These are phyloP conservation scores for Escovopsis weberi DNA, from an alignment of 2,329 filamentous ascomycete species.

Conservation along the genomic window DNA sequence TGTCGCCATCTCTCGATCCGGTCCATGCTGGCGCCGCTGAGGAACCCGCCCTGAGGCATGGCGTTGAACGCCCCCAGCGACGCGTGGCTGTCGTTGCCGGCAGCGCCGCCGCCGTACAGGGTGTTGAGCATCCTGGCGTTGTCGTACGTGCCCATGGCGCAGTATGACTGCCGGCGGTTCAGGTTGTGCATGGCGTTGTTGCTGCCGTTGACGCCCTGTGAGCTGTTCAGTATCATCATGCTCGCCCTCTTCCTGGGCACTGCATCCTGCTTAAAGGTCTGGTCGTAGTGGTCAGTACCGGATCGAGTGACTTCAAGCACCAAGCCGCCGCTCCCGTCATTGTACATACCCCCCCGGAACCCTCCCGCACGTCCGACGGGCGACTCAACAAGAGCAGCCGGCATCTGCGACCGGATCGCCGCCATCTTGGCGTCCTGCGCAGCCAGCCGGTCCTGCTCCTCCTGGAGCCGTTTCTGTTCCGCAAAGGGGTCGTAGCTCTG, in stretches of 20 bases:
- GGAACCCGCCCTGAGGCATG: conserved; percentile 13
- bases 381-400: conserved; percentile 21
- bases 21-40: conserved; percentile 16
- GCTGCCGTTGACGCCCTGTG: conserved; percentile 8
- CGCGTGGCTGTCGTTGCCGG: conserved; percentile 15
- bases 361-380: conserved; percentile 25
- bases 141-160: conserved; percentile 13
- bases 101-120: conserved; percentile 9
- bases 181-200: conserved; percentile 10
- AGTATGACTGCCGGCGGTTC: conserved; percentile 13
- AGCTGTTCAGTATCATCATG: conserved; percentile 1
- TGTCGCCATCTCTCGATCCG: conserved; percentile 30
- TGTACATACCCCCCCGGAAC: conserved; percentile 38
- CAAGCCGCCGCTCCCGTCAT: conserved; percentile 33
- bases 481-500: conserved; percentile 22
- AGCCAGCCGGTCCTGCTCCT: conserved; percentile 25
- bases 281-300: conserved; percentile 13
- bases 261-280: conserved; percentile 9
- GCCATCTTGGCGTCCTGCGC: conserved; percentile 34
- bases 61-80: conserved; percentile 1
- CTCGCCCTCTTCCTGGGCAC: conserved; percentile 16
- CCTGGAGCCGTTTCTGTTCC: conserved; percentile 26
- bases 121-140: neutral
- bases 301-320: conserved; percentile 12
- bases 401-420: conserved; percentile 34